Percentiles rank a stretch among this genome's conserved stretches.
Evolutionary conservation across 2,329 filamentous ascomycete species (phyloP).

Genomic region (Pestalotiopsis sp.): DNA sequence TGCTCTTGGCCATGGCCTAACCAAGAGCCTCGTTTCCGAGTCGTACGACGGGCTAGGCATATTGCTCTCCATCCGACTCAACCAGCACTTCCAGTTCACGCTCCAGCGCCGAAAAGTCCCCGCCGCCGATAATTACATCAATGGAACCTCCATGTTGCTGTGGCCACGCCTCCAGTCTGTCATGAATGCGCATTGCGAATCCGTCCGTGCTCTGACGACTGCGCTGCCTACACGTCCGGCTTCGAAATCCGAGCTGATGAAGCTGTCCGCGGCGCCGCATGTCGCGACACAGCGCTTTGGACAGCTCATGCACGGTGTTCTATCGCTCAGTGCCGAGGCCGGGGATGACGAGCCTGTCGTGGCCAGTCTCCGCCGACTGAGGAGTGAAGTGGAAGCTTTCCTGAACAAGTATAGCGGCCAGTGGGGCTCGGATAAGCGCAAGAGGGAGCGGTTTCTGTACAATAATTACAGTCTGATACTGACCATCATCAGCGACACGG

Average conservation of each 20-base stretch:
- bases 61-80: constrained; percentile 88
- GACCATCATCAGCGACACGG: constrained; percentile 83
- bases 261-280: constrained; percentile 81
- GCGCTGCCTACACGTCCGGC: constrained; percentile 50
- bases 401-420: constrained; percentile 75
- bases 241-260: constrained; percentile 55
- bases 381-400: constrained; percentile 83
- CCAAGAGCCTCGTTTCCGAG: constrained; percentile 74
- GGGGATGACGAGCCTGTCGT: constrained; percentile 93
- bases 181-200: constrained; percentile 92
- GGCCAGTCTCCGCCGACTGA: constrained; percentile 75
- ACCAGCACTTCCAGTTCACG: constrained; percentile 93
- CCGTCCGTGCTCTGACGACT: constrained; percentile 67
- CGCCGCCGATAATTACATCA: constrained; percentile 87
- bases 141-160: constrained; percentile 91
- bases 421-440: constrained; percentile 74
- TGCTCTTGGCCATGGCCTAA: constrained; percentile 76
- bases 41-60: constrained; percentile 85
- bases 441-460: constrained; percentile 84
- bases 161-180: constrained; percentile 95
- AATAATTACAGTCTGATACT: constrained; percentile 96
- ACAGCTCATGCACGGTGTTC: constrained; percentile 84
- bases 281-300: constrained; percentile 94
- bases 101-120: constrained; percentile 90
- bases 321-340: constrained; percentile 83